phyloP scores from a whole-genome alignment of 306 rosid species.

The Rosa rugosa region DNA sequence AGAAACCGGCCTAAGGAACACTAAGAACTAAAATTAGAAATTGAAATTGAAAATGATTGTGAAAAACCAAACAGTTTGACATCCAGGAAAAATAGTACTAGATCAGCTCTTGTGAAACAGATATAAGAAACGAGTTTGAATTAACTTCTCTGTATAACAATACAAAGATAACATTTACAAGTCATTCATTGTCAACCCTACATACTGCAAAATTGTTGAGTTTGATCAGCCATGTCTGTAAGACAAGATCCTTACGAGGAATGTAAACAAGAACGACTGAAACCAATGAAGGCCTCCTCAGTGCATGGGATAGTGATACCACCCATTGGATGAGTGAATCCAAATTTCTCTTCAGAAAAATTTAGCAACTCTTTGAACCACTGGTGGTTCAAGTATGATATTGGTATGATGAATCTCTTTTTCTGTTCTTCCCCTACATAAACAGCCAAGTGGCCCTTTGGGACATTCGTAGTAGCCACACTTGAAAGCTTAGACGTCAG shows the following conservation, averaged over 20 bases:
- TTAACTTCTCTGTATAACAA: background rate
- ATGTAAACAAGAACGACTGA: slow-evolving; percentile 15
- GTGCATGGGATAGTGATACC: slow-evolving; percentile 35
- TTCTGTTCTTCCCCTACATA: slow-evolving; percentile 26
- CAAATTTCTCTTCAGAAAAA: slow-evolving; percentile 25
- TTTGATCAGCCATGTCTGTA: background rate
- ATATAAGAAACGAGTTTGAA: background rate
- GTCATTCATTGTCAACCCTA: background rate
- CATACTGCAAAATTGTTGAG: background rate
- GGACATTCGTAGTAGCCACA: background rate
- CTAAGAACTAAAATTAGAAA: background rate
- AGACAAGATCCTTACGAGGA: background rate
- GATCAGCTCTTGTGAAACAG: background rate
- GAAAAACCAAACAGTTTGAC: background rate
- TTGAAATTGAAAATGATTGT: background rate
- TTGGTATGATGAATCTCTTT: slow-evolving; percentile 11
- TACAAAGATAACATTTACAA: background rate
- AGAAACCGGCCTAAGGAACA: background rate
- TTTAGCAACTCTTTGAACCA: slow-evolving; percentile 7
- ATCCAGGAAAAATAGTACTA: background rate
- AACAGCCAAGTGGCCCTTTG: slow-evolving; percentile 22
- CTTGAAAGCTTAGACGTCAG: background rate
- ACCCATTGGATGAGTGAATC: slow-evolving; percentile 32
- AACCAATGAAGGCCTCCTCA: slow-evolving; percentile 17
- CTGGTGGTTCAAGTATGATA: slow-evolving; percentile 13